phyloP scores from a whole-genome alignment of 768 basidiomycete species.

The Leccinellum rugosiceps region DNA sequence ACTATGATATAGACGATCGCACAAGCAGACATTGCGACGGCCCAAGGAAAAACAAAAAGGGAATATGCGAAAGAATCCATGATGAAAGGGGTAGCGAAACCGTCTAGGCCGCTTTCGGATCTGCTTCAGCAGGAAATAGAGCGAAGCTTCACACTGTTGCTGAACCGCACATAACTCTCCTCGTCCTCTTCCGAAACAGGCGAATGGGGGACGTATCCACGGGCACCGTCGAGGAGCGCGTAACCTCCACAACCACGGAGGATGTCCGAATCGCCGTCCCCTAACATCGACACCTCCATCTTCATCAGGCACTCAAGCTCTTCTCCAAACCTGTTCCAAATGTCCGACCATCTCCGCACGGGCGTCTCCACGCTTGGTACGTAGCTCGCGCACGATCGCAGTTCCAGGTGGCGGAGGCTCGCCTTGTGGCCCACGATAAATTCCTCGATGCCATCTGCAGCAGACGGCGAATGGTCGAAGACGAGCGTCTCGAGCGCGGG shows the following conservation, averaged over 20 bases:
- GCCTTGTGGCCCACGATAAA: conserved; percentile 32
- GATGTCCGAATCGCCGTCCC: not conserved
- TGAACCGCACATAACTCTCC: conserved; percentile 7
- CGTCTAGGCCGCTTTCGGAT: not conserved
- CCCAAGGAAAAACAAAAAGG: not conserved
- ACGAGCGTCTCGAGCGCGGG: conserved; percentile 27
- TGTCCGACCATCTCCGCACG: conserved; percentile 25
- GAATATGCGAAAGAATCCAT: not conserved
- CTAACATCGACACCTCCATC: conserved; percentile 13
- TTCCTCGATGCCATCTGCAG: conserved; percentile 25
- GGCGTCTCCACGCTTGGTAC: conserved; percentile 10
- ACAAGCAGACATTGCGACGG: not conserved
- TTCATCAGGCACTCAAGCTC: conserved; percentile 25
- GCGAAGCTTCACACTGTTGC: conserved; percentile 11
- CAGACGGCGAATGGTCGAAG: conserved; percentile 19
- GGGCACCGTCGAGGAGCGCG: conserved; percentile 18
- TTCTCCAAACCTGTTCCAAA: conserved; percentile 22
- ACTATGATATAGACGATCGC: not conserved
- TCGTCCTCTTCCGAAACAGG: conserved; percentile 13
- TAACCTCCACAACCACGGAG: conserved; percentile 13
- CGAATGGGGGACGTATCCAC: conserved; percentile 23
- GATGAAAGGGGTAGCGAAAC: not conserved
- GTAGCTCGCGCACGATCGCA: conserved; percentile 28
- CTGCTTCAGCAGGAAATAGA: not conserved
- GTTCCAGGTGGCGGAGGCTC: conserved; percentile 21